These are phyloP conservation scores for Cryptococcus deneoformans DNA, from an alignment of 1,284 basidiomycete genomes.

Conservation along the genomic window DNA sequence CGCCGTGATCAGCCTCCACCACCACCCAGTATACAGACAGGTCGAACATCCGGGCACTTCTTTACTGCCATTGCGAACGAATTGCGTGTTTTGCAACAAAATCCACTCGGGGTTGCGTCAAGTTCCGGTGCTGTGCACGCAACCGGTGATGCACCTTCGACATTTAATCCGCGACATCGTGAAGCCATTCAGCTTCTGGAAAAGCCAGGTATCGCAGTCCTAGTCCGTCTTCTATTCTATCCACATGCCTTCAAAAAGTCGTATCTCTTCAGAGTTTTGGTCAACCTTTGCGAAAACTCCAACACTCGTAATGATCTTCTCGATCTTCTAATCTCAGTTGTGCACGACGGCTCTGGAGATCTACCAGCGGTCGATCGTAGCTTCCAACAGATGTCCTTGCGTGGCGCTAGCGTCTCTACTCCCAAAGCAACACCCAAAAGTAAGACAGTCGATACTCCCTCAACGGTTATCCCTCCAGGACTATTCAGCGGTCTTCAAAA, in stretches of 20 bases:
- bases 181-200: conserved; percentile 95
- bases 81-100: conserved; percentile 55
- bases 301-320: conserved; percentile 90
- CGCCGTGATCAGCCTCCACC: conserved; percentile 50
- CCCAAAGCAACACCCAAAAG: conserved; percentile 70
- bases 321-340: conserved; percentile 83
- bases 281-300: conserved; percentile 93
- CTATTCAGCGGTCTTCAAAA: conserved; percentile 65
- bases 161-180: conserved; percentile 54
- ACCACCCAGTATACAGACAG: conserved; percentile 28
- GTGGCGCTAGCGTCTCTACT: conserved; percentile 53
- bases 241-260: conserved; percentile 86
- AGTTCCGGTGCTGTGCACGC: neutral
- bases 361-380: conserved; percentile 88
- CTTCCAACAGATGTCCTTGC: conserved; percentile 86
- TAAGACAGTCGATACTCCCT: conserved; percentile 50
- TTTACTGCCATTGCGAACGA: conserved; percentile 81
- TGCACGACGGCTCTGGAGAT: conserved; percentile 94
- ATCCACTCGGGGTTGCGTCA: neutral
- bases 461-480: conserved; percentile 34
- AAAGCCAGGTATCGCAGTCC: conserved; percentile 81
- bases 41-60: conserved; percentile 51
- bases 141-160: neutral
- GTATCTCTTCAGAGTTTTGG: conserved; percentile 82
- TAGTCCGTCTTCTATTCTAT: conserved; percentile 94